Conservation (phyloP, 345 rosid genomes). For the Euclidium syriacum region DNA sequence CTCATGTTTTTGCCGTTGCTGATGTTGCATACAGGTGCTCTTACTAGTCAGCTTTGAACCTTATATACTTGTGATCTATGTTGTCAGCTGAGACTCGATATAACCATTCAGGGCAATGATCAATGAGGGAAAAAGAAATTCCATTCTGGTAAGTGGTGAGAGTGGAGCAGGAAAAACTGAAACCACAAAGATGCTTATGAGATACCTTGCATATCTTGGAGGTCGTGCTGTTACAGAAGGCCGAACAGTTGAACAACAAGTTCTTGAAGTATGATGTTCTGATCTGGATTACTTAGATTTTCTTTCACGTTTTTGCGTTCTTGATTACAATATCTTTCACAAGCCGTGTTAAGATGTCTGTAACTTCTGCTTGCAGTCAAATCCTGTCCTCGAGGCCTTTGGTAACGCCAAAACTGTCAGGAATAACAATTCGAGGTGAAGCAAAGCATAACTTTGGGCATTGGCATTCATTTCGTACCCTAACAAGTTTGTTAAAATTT, state of each 20-base stretch:
- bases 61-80: neutral
- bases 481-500: neutral
- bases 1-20: slow-evolving; percentile 91
- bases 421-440: slow-evolving; percentile 87
- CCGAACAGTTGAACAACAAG: slow-evolving; percentile 91
- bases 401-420: slow-evolving; percentile 97
- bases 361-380: slow-evolving; percentile 59
- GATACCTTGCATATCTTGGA: slow-evolving; percentile 84
- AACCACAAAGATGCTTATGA: slow-evolving; percentile 95
- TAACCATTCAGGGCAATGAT: slow-evolving; percentile 67
- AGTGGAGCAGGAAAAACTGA: slow-evolving; percentile 94
- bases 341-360: slow-evolving; percentile 9
- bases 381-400: slow-evolving; percentile 97
- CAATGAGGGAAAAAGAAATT: slow-evolving; percentile 73
- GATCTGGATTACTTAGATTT: too few species aligned
- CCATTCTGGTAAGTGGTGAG: slow-evolving; percentile 88
- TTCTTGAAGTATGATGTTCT: slow-evolving; percentile 95
- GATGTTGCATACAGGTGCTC: slow-evolving; percentile 94
- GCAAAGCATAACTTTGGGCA: neutral
- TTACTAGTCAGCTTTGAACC: slow-evolving; percentile 14
- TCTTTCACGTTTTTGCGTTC: neutral
- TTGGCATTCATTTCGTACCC: neutral
- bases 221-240: slow-evolving; percentile 88
- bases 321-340: neutral
- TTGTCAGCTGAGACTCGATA: neutral